Conservation (phyloP, 805 yeast genomes). For the Ogataea trehalophila region DNA sequence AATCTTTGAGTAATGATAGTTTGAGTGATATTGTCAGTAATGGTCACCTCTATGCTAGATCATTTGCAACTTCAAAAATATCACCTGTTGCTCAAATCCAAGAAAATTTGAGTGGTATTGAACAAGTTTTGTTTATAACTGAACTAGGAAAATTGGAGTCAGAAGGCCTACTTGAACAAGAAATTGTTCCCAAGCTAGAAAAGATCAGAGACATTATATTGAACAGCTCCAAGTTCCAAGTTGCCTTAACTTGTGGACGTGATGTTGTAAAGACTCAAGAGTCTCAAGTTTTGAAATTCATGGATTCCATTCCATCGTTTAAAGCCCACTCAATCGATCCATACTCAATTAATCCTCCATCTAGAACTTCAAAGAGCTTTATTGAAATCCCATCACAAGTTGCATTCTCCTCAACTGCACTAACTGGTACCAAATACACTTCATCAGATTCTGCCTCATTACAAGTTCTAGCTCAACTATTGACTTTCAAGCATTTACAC, state of each 20-base stretch:
- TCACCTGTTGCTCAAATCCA: constrained; percentile 55
- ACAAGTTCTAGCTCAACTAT: constrained; percentile 73
- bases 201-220: constrained; percentile 44
- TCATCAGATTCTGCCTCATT: constrained; percentile 78
- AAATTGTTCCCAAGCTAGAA: constrained; percentile 61
- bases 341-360: constrained; percentile 6
- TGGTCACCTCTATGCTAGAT: constrained; percentile 82
- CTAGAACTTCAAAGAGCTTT: constrained; percentile 33
- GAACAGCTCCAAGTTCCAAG: constrained; percentile 39
- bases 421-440: constrained; percentile 61
- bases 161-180: constrained; percentile 43
- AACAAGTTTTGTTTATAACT: constrained; percentile 67
- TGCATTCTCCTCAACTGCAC: constrained; percentile 68
- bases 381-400: constrained; percentile 84
- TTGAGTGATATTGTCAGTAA: constrained; percentile 75
- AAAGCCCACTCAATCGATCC: constrained; percentile 8
- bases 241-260: constrained; percentile 57
- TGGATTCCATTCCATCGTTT: constrained; percentile 7
- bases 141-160: constrained; percentile 51
- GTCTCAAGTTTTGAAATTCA: constrained; percentile 30
- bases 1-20: constrained; percentile 70
- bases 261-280: constrained; percentile 35
- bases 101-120: constrained; percentile 69
- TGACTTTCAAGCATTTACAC: constrained; percentile 81
- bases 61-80: constrained; percentile 58